A percentile compares a stretch with the other conserved stretches of the same genome.
These are phyloP conservation scores for Prunus kanzakura DNA, from an alignment of 306 rosid species.

Conservation along the genomic window DNA sequence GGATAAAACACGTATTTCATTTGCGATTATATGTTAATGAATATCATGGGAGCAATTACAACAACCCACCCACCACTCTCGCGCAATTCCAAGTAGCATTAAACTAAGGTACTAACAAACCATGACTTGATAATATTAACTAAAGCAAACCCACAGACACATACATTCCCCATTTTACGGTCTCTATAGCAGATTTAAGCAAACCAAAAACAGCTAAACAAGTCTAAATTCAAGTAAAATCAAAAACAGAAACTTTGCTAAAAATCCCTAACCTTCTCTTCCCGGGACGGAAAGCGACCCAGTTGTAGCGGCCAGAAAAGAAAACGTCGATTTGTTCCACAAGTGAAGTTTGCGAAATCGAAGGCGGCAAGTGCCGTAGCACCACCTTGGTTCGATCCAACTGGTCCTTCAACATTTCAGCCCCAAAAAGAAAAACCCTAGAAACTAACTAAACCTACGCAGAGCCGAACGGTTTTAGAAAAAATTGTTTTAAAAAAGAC, in stretches of 20 bases:
- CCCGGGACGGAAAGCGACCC: constrained; percentile 58
- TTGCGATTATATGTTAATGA: not conserved
- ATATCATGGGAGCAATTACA: not conserved
- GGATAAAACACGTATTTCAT: not conserved
- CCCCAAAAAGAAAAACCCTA: constrained; percentile 31
- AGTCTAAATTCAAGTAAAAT: not conserved
- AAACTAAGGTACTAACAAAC: not conserved
- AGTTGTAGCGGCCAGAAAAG: constrained; percentile 62
- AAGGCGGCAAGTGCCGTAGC: constrained; percentile 73
- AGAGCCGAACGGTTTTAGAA: not conserved
- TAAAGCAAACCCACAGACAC: not conserved
- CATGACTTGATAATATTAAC: not conserved
- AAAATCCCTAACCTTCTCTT: constrained; percentile 36
- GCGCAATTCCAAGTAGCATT: not conserved
- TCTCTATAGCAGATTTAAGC: not conserved
- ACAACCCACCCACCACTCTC: not conserved
- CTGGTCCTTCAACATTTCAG: constrained; percentile 37
- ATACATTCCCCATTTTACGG: not conserved
- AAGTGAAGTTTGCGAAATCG: constrained; percentile 45
- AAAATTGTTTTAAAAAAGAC: not conserved
- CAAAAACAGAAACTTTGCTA: not conserved
- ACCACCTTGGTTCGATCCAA: constrained; percentile 79
- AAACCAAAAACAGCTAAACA: not conserved
- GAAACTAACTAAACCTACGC: not conserved
- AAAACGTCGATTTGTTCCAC: constrained; percentile 44